phyloP scores from a whole-genome alignment of 495 filamentous ascomycete genomes.

The Neurospora sp. region DNA sequence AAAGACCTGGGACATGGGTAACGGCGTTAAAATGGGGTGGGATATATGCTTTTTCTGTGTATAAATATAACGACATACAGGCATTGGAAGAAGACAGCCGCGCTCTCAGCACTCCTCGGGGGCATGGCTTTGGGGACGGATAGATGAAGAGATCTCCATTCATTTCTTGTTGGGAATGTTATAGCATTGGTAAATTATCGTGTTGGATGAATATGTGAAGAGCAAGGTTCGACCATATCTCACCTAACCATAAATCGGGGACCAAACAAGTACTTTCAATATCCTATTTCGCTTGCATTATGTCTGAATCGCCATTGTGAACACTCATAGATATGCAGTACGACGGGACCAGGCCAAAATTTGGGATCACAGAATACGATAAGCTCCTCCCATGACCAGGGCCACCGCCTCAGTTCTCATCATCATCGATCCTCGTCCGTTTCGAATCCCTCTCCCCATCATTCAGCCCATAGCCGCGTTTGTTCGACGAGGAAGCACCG shows the following conservation, averaged over 20 bases:
- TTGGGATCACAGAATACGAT: background rate
- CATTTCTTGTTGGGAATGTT: background rate
- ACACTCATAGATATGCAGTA: background rate
- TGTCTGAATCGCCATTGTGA: background rate
- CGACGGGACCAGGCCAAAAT: background rate
- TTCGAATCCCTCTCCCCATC: slow-evolving; percentile 65
- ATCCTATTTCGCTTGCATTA: background rate
- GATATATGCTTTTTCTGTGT: background rate
- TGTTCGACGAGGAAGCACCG: slow-evolving; percentile 34
- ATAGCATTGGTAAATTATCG: background rate
- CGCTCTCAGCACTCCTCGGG: background rate
- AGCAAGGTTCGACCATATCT: background rate
- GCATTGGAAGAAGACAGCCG: background rate
- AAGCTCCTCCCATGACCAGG: background rate
- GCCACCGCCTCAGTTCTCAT: slow-evolving; percentile 32
- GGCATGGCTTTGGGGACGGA: background rate
- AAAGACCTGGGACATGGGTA: background rate
- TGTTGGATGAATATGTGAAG: background rate
- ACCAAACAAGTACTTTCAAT: background rate
- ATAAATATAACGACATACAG: background rate
- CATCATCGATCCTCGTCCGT: slow-evolving; percentile 71
- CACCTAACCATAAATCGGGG: background rate
- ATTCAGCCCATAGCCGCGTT: slow-evolving; percentile 79
- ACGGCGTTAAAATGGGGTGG: background rate
- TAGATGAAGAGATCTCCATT: background rate